Evolutionary conservation across 805 yeast genomes (phyloP), one percentile per base, ranked within the genome.

Genomic region (Metschnikowia baotianmanensis): DNA sequence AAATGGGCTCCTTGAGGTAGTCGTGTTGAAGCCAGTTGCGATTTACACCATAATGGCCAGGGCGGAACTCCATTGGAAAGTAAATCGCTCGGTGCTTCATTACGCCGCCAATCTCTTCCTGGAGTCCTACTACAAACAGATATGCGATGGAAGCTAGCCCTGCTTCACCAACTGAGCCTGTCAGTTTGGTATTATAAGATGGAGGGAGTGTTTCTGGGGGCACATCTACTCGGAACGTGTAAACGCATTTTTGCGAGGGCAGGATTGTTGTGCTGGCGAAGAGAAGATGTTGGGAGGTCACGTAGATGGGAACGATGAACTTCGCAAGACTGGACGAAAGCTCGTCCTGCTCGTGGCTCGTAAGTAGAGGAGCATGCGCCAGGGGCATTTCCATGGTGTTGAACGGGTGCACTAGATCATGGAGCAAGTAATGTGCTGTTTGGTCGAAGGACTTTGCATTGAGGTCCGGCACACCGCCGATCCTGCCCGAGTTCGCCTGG

Each of bases 111-210:
- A 40, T 28, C n/a, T 51, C 50, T 18, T 53, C 54, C 47, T 52
- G 55, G 13, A 65, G 47, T 3, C 71, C 71, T 15, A 69, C 58
- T 8, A 67, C 56, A 34, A 69, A 46, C 46, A 62, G 58, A 51
- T 69, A 69, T 25, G 55, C 55, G 7, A 69, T 61, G 38, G 71
- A 63, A 2, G 66, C 50, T 41, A 57, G 55, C 2, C 73, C 74
- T 34, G 61, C 70, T 29, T 69, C 73, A 24, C 71, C 57, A 4
- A 57, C 56, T 1, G 62, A 52, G 0, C 72, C 71, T 0, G 73
- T 64, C 72, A 66, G 71, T 12, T 55, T 52, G 6, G 67, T 49
- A 46, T 69, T 69, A 50, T 69, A 69, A 11, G 67, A 58, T 0
- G 75, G 75, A 6, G 75, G 72, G 23, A 61, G 47, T 12, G 49